Base-by-base conservation (phyloP, 371 early-diverging fungal genomes). In the Smittium culicis region DNA sequence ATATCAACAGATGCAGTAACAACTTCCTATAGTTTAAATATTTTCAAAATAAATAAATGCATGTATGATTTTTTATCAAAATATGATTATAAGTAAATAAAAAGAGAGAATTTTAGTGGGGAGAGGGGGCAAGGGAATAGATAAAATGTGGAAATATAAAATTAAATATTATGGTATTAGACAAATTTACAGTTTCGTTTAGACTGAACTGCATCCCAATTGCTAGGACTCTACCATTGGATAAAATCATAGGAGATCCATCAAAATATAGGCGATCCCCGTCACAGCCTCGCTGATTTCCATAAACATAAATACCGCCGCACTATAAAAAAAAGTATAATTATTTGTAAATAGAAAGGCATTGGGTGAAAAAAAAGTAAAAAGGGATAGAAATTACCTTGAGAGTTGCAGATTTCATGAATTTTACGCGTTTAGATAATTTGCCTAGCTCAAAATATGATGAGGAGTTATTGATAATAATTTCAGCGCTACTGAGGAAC, bases 211-310 rank as follows among this genome's bases (percentile, higher is more conserved):
- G 98, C 2, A 87, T 81, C 30, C 94, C 92, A 76, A 93, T 93
- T 8, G 92, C 93, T 20, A 97, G 80, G 2, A 97, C 77, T 33
- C 87, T 76, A 30, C 98, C 99, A 73, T 97, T 97, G 59, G 90
- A 81, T 3, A 87, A 81, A 67, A 97, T 87, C 84, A 98, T 78
- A 0, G 93, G 85, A 59, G 91, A 85, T 1, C 98, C 99, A 69
- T 98, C 99, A 70, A 94, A 98, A 76, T 98, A 98, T 14, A 96
- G 74, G 25, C 97, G 85, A 76, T 97, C 98, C n/a, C 96, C 97
- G 68, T 96, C 98, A 72, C 98, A 98, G 1, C 99, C 99, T 76
- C 90, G 86, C 69, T 94, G 96, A 74, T 98, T 98, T 1, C 95
- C 81, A 71, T 98, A 98, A 35, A 97, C 71, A 71, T 98, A 98